These are phyloP conservation scores for Penstemon newberryi DNA, from an alignment of 257 asterid genomes.

Conservation along the genomic window DNA sequence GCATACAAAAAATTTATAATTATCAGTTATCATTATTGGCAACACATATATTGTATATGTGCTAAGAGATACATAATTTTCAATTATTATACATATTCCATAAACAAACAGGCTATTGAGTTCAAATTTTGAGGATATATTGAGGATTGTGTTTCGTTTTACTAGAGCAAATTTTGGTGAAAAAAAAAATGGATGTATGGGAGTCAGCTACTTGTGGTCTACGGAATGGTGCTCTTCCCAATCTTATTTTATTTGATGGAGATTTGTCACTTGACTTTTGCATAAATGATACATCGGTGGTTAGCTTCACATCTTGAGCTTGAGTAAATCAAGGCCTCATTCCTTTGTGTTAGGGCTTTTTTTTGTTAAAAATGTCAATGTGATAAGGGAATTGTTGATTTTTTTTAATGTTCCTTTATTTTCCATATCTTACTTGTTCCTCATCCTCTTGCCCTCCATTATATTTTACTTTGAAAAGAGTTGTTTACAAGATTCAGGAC, in stretches of 20 bases:
- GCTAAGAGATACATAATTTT: not conserved
- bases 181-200: not conserved
- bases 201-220: not conserved
- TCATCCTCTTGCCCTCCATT: not conserved
- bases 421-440: not conserved
- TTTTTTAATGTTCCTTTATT: not conserved
- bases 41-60: too few relatives aligned
- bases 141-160: not conserved
- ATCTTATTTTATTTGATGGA: not conserved
- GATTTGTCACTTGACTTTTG: not conserved
- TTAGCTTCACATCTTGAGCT: not conserved
- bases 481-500: not conserved
- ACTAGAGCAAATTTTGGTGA: not conserved
- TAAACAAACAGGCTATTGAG: not conserved
- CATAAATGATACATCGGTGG: not conserved
- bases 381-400: not conserved
- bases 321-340: not conserved
- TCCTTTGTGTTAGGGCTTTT: not conserved
- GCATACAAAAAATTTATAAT: not conserved
- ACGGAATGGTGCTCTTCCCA: not conserved
- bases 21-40: not conserved
- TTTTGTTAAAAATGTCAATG: not conserved
- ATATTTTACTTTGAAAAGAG: not conserved
- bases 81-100: not conserved
- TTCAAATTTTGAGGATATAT: not conserved